These are phyloP conservation scores for Aurantiochytrium sp. DNA, from an alignment of 108 stramenopile genomes.

Conservation along the genomic window DNA sequence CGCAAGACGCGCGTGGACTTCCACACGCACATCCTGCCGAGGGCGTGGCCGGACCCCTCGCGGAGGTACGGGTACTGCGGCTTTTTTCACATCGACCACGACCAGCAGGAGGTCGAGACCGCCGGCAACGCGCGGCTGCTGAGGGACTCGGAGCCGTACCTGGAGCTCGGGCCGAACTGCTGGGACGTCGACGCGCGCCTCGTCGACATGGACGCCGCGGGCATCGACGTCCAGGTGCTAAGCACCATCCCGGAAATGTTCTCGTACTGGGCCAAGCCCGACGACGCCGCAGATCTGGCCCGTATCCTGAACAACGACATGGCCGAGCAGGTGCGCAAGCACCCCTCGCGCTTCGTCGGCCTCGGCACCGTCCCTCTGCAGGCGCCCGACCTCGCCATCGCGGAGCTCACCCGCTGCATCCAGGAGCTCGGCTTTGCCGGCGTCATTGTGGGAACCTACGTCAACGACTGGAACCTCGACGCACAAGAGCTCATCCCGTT, in stretches of 20 bases:
- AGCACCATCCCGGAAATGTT: constrained; percentile 36
- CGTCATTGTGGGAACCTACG: constrained; percentile 28
- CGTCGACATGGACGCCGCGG: not conserved
- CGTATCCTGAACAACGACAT: constrained; percentile 36
- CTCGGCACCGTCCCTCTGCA: constrained; percentile 38
- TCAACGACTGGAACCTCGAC: constrained; percentile 34
- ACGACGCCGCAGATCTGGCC: constrained; percentile 23
- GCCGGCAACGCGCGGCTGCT: constrained; percentile 10
- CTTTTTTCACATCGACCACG: constrained; percentile 29
- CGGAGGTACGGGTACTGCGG: constrained; percentile 33
- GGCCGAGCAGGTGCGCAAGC: not conserved
- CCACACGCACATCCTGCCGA: constrained; percentile 37
- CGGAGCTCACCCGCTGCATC: constrained; percentile 33
- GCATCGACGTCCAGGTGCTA: constrained; percentile 29
- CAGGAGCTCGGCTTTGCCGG: constrained; percentile 25
- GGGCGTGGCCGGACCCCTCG: constrained; percentile 27
- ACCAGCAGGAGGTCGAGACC: not conserved
- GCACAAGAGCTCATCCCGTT: constrained; percentile 19
- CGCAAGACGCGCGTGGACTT: not conserved
- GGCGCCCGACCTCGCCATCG: constrained; percentile 31
- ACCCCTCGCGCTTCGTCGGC: constrained; percentile 33
- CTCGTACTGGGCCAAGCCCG: constrained; percentile 34
- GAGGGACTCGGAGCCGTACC: not conserved
- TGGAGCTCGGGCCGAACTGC: constrained; percentile 29
- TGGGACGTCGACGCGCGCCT: constrained; percentile 23